Evolutionary conservation across 768 basidiomycete species (phyloP).

Genomic region (Mycena crocata): DNA sequence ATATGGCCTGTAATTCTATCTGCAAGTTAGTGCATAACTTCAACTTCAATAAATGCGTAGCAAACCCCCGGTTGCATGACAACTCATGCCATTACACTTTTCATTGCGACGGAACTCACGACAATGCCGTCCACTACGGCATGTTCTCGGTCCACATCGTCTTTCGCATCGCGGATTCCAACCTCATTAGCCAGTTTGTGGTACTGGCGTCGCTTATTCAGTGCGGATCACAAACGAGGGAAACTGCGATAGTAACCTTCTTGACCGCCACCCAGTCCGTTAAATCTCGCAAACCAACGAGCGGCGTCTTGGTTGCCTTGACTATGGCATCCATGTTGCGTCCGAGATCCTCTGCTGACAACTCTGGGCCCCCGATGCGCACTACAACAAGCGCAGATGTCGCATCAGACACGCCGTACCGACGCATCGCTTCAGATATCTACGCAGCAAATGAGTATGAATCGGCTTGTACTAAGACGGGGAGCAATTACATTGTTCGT

Average conservation of each 20-base stretch:
- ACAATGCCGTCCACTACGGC: conserved; percentile 72
- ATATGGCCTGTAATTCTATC: too few species aligned
- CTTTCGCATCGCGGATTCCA: conserved; percentile 48
- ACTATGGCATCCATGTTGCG: conserved; percentile 69
- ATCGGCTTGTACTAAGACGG: neutral
- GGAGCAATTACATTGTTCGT: conserved; percentile 75
- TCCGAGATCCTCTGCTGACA: conserved; percentile 52
- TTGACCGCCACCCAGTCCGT: conserved; percentile 82
- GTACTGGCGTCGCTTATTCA: conserved; percentile 54
- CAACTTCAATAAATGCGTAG: too few species aligned
- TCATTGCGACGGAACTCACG: conserved; percentile 84
- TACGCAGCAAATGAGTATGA: conserved; percentile 42
- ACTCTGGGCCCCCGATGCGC: conserved; percentile 61
- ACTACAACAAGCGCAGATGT: conserved; percentile 79
- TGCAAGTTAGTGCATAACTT: too few species aligned
- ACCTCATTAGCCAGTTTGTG: conserved; percentile 75
- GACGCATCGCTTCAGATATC: conserved; percentile 90
- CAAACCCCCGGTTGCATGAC: too few species aligned
- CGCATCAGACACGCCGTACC: conserved; percentile 83
- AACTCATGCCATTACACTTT: conserved; percentile 65
- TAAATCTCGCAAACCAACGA: conserved; percentile 55
- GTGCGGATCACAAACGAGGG: neutral
- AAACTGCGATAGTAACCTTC: conserved; percentile 65
- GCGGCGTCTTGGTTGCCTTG: conserved; percentile 62
- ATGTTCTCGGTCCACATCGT: conserved; percentile 49